Conservation (phyloP, 208 protist genomes). For the Trypanosoma grayi region DNA sequence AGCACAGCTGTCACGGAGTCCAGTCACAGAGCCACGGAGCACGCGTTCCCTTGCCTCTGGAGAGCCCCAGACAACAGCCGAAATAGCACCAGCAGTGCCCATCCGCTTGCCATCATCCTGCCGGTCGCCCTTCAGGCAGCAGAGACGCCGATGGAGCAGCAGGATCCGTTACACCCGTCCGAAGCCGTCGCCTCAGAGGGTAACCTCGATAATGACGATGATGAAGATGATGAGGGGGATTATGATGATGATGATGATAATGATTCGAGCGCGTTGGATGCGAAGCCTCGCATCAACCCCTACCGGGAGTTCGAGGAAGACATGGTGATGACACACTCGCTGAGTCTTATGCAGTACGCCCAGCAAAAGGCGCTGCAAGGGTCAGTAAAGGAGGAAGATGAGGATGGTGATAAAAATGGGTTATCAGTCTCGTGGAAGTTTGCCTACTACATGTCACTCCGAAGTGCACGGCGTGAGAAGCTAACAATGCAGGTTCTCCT, state of each 20-base stretch:
- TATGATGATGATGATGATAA: neutral
- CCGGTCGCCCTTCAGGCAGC: no score
- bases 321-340: slow-evolving; percentile 62
- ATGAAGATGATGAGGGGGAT: neutral
- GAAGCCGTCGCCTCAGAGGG: no score
- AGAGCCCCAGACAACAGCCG: no score
- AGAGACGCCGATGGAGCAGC: no score
- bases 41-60: no score
- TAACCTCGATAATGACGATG: neutral
- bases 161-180: no score
- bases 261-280: no score
- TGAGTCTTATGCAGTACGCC: slow-evolving; percentile 51
- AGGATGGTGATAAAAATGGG: slow-evolving; percentile 28
- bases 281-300: slow-evolving; percentile 31
- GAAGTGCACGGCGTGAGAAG: slow-evolving; percentile 40
- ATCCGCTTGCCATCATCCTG: no score
- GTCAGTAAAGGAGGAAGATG: slow-evolving; percentile 24
- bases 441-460: slow-evolving; percentile 80
- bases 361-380: slow-evolving; percentile 31
- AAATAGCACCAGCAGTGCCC: no score
- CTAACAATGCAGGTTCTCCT: slow-evolving; percentile 64
- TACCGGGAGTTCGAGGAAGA: slow-evolving; percentile 55
- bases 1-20: neutral
- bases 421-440: slow-evolving; percentile 87
- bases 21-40: no score